These are phyloP conservation scores for Pythium biforme DNA, from an alignment of 352 stramenopile genomes.

Conservation along the genomic window DNA sequence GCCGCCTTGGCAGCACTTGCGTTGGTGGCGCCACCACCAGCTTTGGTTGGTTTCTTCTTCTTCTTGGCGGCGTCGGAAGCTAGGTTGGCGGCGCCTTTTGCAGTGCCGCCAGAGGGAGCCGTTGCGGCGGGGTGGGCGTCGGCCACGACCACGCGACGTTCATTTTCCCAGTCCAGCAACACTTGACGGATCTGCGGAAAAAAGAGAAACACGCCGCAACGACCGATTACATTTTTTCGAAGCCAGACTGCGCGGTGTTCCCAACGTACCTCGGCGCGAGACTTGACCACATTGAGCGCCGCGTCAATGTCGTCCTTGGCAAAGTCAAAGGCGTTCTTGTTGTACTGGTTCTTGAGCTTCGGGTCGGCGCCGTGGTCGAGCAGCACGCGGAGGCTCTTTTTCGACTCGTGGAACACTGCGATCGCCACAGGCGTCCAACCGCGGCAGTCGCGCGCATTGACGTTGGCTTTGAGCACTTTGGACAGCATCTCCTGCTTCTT, in stretches of 20 bases:
- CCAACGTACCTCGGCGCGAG: slow-evolving; percentile 49
- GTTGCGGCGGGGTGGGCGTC: neutral
- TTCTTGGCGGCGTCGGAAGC: neutral
- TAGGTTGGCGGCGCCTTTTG: too few species aligned
- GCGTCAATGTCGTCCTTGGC: slow-evolving; percentile 88
- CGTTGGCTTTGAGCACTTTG: slow-evolving; percentile 60
- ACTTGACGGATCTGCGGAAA: slow-evolving; percentile 55
- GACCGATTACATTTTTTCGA: neutral
- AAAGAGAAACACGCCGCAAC: neutral
- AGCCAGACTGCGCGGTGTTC: too few species aligned
- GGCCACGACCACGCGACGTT: slow-evolving; percentile 29
- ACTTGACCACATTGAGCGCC: slow-evolving; percentile 80
- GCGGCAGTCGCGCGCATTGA: slow-evolving; percentile 75
- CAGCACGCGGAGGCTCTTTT: slow-evolving; percentile 62
- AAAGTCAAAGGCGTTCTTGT: slow-evolving; percentile 88
- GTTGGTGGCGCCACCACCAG: neutral
- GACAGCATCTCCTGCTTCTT: slow-evolving; percentile 33
- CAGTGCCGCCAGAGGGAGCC: neutral
- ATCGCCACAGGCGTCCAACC: slow-evolving; percentile 86
- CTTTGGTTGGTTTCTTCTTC: slow-evolving; percentile 5
- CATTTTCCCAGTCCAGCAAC: slow-evolving; percentile 65
- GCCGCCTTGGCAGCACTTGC: neutral
- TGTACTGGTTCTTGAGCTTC: slow-evolving; percentile 88
- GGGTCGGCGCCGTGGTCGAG: slow-evolving; percentile 81
- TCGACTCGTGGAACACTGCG: slow-evolving; percentile 86